phyloP scores from a whole-genome alignment of 2,329 filamentous ascomycete genomes.

The Xylaria digitata region DNA sequence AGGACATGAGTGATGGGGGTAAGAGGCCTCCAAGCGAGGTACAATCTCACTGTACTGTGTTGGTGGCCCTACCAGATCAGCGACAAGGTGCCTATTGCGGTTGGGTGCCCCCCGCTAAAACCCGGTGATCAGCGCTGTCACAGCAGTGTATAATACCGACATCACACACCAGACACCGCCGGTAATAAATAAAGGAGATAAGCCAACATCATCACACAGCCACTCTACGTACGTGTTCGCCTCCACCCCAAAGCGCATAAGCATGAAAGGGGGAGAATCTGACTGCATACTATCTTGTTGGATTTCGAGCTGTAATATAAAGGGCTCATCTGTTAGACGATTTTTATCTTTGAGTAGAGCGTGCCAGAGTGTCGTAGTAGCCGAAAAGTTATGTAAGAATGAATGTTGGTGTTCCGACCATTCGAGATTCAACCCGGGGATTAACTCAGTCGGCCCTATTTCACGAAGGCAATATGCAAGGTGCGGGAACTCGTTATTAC shows the following conservation, averaged over 20 bases:
- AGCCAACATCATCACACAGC: conserved; percentile 4
- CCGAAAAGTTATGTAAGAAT: background rate
- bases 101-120: no score
- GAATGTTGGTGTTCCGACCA: background rate
- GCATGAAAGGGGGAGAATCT: background rate
- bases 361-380: background rate
- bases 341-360: background rate
- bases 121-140: no score
- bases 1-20: no score
- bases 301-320: background rate
- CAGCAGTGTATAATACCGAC: no score
- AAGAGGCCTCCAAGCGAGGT: no score
- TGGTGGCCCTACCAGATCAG: no score
- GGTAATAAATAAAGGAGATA: background rate
- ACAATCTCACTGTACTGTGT: no score
- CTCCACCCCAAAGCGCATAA: background rate
- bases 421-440: background rate
- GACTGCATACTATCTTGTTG: background rate
- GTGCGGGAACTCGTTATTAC: background rate
- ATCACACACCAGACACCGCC: no score
- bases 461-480: background rate
- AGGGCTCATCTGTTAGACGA: background rate
- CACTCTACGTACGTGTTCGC: conserved; percentile 1
- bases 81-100: no score
- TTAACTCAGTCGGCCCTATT: background rate